Base-by-base conservation (phyloP, 352 stramenopile species). In the Elongisporangium prolatum region DNA sequence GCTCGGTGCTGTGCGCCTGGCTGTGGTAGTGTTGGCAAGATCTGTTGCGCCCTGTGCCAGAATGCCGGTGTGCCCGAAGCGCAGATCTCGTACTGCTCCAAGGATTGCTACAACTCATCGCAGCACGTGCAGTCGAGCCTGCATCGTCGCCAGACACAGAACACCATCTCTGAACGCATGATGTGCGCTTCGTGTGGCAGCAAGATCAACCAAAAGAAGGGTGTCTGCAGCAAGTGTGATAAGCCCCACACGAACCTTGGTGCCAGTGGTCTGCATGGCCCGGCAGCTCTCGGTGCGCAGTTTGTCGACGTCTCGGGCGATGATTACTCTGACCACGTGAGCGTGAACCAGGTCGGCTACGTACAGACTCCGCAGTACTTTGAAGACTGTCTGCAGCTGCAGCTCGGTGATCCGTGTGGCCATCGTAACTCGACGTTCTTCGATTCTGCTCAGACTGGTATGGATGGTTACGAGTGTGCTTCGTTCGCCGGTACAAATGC, bases 291-390 rank as follows among this genome's bases (percentile, higher is more conserved):
- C 24, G 25, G 49, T n/a, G 71, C 67, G 17, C 74, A 85, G 56
- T 80, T 85, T 20, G 67, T 84, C 4, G 69, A 75, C 20, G 65
- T 87, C 13, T 75, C 72, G 17, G 73, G 61, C 6, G 72, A 89
- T 20, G 75, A 87, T 34, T 89, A 89, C 74, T 86, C 77, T 53
- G 80, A 89, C 65, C 66, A 89, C 56, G 80, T 89, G 25, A 68
- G 57, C 20, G 71, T 87, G 52, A 89, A 89, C 69, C 77, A 88
- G 62, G 77, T 89, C 2, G 80, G 80, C 22, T 89, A 86, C 49
- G 80, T 89, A 22, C 80, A 89, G 63, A 89, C 80, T 4, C 79
- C 79, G 4, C 79, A 89, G 60, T 89, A 89, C 67, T 89, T 89
- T 48, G 68, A 81, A 52, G 79, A 89, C 67, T 89, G 79, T 24